phyloP scores from a whole-genome alignment of 257 asterid genomes.

The Solanum gandarillasii region DNA sequence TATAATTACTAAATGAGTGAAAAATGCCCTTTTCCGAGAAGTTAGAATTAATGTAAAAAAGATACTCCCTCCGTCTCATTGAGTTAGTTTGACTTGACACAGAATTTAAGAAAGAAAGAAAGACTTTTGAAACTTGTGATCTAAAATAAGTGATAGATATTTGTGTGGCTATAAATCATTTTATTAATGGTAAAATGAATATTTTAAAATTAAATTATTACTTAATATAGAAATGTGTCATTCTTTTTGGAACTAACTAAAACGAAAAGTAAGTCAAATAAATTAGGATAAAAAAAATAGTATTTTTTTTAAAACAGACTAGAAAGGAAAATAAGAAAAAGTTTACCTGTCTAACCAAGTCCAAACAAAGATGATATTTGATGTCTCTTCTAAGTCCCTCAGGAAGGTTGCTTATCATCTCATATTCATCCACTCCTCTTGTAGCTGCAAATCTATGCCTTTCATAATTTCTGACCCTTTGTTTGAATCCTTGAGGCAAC shows the following conservation, averaged over 20 bases:
- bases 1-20: background rate
- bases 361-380: slow-evolving; percentile 87
- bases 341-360: slow-evolving; percentile 61
- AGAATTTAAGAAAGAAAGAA: no score
- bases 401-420: slow-evolving; percentile 81
- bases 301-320: background rate
- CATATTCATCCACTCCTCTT: slow-evolving; percentile 92
- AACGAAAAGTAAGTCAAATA: background rate
- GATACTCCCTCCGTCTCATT: no score
- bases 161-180: no score
- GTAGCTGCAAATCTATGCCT: slow-evolving; percentile 94
- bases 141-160: no score
- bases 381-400: slow-evolving; percentile 91
- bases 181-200: no score
- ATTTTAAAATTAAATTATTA: no score
- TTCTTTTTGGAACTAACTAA: no score
- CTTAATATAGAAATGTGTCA: no score
- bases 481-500: slow-evolving; percentile 50
- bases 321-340: background rate
- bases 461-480: slow-evolving; percentile 79
- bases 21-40: no score
- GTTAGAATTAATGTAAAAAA: background rate
- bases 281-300: no score
- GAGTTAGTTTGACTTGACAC: no score
- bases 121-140: no score